Evolutionary conservation across 441 rosid genomes (phyloP).

Genomic region (Breynia disticha): DNA sequence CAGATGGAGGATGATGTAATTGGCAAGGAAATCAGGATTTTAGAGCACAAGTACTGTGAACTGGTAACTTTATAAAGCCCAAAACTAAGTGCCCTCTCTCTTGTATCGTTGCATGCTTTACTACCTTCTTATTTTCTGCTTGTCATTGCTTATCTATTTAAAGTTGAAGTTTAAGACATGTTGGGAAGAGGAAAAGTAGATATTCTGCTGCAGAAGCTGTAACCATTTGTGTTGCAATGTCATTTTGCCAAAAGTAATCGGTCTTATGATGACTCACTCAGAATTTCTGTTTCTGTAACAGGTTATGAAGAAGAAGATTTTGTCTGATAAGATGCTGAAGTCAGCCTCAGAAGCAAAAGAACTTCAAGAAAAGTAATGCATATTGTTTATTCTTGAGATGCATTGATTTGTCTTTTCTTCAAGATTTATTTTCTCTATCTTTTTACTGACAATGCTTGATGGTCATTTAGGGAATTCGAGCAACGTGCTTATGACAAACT

Average conservation of each 20-base stretch:
- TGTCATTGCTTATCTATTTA: not conserved
- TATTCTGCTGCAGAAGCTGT: slow-evolving; percentile 3
- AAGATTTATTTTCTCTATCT: slow-evolving; percentile 9
- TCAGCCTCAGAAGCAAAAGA: slow-evolving; percentile 51
- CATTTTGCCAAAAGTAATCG: not conserved
- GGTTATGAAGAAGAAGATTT: slow-evolving; percentile 60
- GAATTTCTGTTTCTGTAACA: slow-evolving; percentile 22
- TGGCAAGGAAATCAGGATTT: slow-evolving; percentile 37
- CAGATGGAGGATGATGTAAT: slow-evolving; percentile 56
- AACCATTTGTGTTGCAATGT: slow-evolving; percentile 9
- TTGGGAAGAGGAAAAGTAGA: slow-evolving; percentile 6
- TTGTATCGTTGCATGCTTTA: slow-evolving; percentile 3
- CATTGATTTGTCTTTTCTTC: slow-evolving; percentile 3
- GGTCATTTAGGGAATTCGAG: slow-evolving; percentile 61
- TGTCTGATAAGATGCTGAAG: slow-evolving; percentile 46
- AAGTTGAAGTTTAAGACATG: too few species aligned
- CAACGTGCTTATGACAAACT: slow-evolving; percentile 71
- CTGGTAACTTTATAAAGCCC: slow-evolving; percentile 47
- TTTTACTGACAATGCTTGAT: slow-evolving; percentile 9
- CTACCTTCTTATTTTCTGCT: slow-evolving; percentile 5
- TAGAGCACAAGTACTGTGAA: slow-evolving; percentile 45
- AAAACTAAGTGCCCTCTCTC: slow-evolving; percentile 3
- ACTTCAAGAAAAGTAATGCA: slow-evolving; percentile 57
- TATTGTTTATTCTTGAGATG: slow-evolving; percentile 12
- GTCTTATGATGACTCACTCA: slow-evolving; percentile 2